Evolutionary conservation across 768 basidiomycete species (phyloP), one percentile per base, ranked within the genome.

Genomic region (Tubosaeta brunneosetosa): DNA sequence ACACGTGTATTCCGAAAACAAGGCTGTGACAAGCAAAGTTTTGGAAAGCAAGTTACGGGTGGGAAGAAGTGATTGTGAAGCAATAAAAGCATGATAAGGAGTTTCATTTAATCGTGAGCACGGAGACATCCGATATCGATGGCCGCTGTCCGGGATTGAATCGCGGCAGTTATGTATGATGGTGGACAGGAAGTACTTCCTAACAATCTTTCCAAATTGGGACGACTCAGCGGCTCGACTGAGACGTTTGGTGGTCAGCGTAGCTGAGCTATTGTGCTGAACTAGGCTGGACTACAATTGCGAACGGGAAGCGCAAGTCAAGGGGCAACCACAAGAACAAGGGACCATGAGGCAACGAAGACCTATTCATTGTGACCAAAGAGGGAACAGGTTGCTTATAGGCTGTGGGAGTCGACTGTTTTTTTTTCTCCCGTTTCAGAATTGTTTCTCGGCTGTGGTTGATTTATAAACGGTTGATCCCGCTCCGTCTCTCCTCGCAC

Each of bases 351-450:
- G 57, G 56, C 43, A 33, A 51, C 7, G 43, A 48, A 22, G 49
- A 52, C 17, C 12, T 8, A 19, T 49, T 54, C 49, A 40, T 67
- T 58, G 59, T 65, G 25, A 16, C 57, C 40, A 55, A 64, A 68
- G 33, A 26, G 36, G 61, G 32, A 51, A 52, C 7, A 29, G n/a
- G n/a, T 32, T 41, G 42, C 13, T 51, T 58, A 47, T 52, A n/a
- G n/a, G 25, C 29, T 46, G 55, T 64, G 62, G 27, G 52, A 51
- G 45, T 34, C 2, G n/a, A n/a, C 34, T 17, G n/a, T 29, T 49
- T 14, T 44, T 17, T n/a, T 27, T 48, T 14, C 13, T 49, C n/a
- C 12, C 54, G 50, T 52, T 53, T 58, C 59, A 51, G 41, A 33
- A 31, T 65, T 62, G 56, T 60, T 43, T 47, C 34, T 62, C 55